Conservation (phyloP, 2,329 filamentous ascomycete genomes). For the Cladophialophora immunda region DNA sequence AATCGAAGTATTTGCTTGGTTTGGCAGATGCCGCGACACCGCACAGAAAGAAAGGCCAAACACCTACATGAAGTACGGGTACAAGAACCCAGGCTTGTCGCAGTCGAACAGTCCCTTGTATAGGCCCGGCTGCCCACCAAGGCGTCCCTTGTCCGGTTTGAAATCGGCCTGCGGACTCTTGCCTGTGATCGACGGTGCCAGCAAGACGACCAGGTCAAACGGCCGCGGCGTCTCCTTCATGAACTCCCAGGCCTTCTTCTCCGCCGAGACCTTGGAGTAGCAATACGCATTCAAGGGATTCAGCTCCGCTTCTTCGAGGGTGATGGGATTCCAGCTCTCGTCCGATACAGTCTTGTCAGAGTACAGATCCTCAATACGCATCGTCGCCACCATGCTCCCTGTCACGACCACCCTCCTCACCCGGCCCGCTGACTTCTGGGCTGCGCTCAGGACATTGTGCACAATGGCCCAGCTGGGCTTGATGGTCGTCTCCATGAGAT, state of each 20-base stretch:
- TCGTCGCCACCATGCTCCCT: constrained; percentile 20
- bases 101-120: constrained; percentile 22
- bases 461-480: constrained; percentile 24
- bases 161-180: constrained; percentile 18
- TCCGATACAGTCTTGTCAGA: constrained; percentile 9
- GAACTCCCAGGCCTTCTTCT: constrained; percentile 26
- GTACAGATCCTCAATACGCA: constrained; percentile 15
- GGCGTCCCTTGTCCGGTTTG: constrained; percentile 16
- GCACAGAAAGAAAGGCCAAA: too few species aligned
- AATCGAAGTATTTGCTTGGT: too few species aligned
- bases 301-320: constrained; percentile 15
- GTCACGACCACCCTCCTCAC: constrained; percentile 24
- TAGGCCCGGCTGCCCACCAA: constrained; percentile 23
- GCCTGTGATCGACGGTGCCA: constrained; percentile 25
- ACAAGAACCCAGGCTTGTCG: constrained; percentile 23
- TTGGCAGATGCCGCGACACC: too few species aligned
- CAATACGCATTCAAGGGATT: constrained; percentile 21
- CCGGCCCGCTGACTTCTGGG: constrained; percentile 5
- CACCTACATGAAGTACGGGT: constrained; percentile 24
- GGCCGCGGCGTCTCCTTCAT: constrained; percentile 11
- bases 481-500: constrained; percentile 23
- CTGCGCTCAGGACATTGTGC: constrained; percentile 21
- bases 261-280: constrained; percentile 23
- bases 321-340: constrained; percentile 21
- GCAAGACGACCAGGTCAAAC: constrained; percentile 21